Evolutionary conservation across 2,329 filamentous ascomycete genomes (phyloP).

Genomic region (Metarhizium rileyi): DNA sequence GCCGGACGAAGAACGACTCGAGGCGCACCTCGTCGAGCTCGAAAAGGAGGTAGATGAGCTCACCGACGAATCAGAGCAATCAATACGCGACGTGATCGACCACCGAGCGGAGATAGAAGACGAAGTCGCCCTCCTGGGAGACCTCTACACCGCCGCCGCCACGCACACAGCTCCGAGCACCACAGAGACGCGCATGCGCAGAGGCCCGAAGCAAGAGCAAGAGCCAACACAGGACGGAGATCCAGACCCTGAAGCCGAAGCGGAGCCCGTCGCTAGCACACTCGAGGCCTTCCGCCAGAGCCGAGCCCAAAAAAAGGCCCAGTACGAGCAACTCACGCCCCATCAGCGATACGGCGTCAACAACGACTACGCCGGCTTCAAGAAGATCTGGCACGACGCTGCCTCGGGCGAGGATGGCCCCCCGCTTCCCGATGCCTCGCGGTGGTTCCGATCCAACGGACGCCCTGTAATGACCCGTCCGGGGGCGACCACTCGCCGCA

Average conservation of each 20-base stretch:
- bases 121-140: constrained; percentile 28
- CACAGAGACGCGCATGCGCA: constrained; percentile 6
- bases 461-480: constrained; percentile 27
- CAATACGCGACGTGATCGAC: constrained; percentile 41
- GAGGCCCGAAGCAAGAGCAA: constrained; percentile 7
- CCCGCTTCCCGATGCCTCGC: constrained; percentile 40
- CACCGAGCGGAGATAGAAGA: constrained; percentile 40
- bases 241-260: constrained; percentile 14
- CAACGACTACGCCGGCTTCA: constrained; percentile 52
- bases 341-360: constrained; percentile 43
- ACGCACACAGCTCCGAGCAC: constrained; percentile 7
- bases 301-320: constrained; percentile 26
- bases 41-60: constrained; percentile 30
- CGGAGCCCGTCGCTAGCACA: constrained; percentile 15
- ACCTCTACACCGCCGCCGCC: constrained; percentile 19
- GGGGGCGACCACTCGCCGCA: constrained; percentile 3
- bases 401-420: constrained; percentile 38
- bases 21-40: constrained; percentile 29
- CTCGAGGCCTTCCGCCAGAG: constrained; percentile 26
- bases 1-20: constrained; percentile 27
- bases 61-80: constrained; percentile 35
- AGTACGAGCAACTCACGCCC: constrained; percentile 32
- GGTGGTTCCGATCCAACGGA: constrained; percentile 43
- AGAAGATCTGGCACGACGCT: constrained; percentile 46
- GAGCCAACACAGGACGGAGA: constrained; percentile 9